Evolutionary conservation across 495 filamentous ascomycete genomes (phyloP).

Genomic region (Cercophora newfieldiana): DNA sequence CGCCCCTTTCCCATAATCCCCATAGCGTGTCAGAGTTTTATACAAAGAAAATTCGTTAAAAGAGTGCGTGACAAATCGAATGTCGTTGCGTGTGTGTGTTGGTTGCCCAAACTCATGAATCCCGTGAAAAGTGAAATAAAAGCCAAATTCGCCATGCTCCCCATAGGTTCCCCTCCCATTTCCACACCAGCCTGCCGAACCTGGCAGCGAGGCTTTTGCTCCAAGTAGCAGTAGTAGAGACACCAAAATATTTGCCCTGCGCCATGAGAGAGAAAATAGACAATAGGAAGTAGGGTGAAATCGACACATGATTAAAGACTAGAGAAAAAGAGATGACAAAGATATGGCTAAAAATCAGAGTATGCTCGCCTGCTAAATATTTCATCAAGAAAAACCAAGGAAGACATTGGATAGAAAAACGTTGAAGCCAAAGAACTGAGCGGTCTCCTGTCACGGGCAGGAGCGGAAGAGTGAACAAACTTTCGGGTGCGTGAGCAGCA

Average conservation of each 20-base stretch:
- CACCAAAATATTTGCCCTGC: constrained; percentile 21
- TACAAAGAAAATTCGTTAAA: constrained; percentile 21
- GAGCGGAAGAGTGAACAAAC: constrained; percentile 30
- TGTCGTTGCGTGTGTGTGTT: neutral
- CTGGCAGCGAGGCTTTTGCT: constrained; percentile 26
- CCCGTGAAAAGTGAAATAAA: neutral
- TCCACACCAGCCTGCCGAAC: constrained; percentile 19
- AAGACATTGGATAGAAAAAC: constrained; percentile 22
- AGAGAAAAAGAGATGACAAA: constrained; percentile 16
- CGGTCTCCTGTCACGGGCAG: constrained; percentile 22
- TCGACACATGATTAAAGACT: constrained; percentile 26
- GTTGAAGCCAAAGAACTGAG: constrained; percentile 20
- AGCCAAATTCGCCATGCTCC: constrained; percentile 2
- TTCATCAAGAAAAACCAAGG: constrained; percentile 16
- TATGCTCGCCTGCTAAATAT: constrained; percentile 35
- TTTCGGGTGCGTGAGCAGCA: constrained; percentile 39
- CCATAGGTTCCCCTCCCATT: neutral
- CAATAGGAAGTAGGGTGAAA: constrained; percentile 20
- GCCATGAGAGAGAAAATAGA: constrained; percentile 24
- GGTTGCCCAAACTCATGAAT: constrained; percentile 7
- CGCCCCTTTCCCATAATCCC: neutral
- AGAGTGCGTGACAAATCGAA: neutral
- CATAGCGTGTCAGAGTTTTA: constrained; percentile 11
- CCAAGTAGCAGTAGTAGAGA: constrained; percentile 28
- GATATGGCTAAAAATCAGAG: constrained; percentile 20